Percentiles rank a stretch among this genome's conserved stretches.
Conservation (phyloP, 371 early-diverging fungal species). For the Nematocida sp. region DNA sequence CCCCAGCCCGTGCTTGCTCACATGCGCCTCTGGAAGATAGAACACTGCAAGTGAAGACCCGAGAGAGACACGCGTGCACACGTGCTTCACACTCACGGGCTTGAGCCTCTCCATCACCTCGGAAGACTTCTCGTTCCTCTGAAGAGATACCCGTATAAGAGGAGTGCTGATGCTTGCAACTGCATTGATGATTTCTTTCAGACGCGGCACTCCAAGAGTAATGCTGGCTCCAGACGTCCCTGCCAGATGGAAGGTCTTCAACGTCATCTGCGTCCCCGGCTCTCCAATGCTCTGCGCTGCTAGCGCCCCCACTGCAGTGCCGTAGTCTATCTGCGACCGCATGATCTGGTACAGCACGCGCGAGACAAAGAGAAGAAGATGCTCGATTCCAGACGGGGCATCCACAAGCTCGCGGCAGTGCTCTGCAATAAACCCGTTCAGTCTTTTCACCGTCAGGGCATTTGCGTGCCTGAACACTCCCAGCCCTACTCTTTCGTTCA, state of each 20-base stretch:
- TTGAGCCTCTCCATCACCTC: conserved; percentile 2
- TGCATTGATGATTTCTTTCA: conserved; percentile 79
- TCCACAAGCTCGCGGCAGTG: background rate
- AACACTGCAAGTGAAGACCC: conserved; percentile 20
- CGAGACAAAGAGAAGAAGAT: conserved; percentile 12
- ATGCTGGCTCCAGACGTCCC: conserved; percentile 97
- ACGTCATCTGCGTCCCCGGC: conserved; percentile 98
- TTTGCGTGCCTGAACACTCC: background rate
- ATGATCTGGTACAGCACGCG: conserved; percentile 25
- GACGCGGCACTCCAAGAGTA: conserved; percentile 95
- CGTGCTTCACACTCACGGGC: conserved; percentile 9
- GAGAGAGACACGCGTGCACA: conserved; percentile 16
- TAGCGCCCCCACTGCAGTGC: conserved; percentile 77
- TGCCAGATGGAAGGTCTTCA: conserved; percentile 99
- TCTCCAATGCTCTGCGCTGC: conserved; percentile 96
- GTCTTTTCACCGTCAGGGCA: background rate
- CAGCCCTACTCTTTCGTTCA: background rate
- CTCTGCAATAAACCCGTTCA: background rate
- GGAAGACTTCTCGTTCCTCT: background rate
- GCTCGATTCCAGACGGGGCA: background rate
- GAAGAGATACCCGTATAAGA: conserved; percentile 69
- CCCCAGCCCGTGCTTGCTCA: background rate
- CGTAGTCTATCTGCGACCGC: conserved; percentile 71
- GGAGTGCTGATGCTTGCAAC: conserved; percentile 78
- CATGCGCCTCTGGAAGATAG: background rate